These are phyloP conservation scores for Penicillium thymicola DNA, from an alignment of 2,329 filamentous ascomycete genomes.

Conservation along the genomic window DNA sequence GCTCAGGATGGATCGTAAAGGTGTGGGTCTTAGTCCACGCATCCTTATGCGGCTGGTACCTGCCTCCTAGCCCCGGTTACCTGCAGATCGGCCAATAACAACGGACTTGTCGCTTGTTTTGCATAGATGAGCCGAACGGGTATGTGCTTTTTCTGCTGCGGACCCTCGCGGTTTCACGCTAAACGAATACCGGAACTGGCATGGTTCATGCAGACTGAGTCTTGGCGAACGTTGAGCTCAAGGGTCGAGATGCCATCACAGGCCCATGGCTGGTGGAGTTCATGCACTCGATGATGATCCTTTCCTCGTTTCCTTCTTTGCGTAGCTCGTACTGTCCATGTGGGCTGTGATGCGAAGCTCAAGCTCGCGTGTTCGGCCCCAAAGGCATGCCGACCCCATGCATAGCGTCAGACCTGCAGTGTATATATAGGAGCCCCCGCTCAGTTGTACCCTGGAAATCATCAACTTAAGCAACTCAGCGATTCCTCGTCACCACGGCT, in stretches of 20 bases:
- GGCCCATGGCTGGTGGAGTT: constrained; percentile 13
- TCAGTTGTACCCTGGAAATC: neutral
- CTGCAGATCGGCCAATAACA: constrained; percentile 18
- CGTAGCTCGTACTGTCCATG: constrained; percentile 19
- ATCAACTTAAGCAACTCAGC: neutral
- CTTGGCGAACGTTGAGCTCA: constrained; percentile 6
- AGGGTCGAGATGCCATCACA: constrained; percentile 22
- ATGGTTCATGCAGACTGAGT: constrained; percentile 19
- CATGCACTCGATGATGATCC: constrained; percentile 16
- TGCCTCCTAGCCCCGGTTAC: constrained; percentile 16
- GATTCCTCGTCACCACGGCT: neutral
- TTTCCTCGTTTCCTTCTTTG: constrained; percentile 15
- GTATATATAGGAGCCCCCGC: constrained; percentile 20
- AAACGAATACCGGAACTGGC: constrained; percentile 12
- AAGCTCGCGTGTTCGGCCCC: constrained; percentile 19
- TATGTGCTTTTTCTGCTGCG: constrained; percentile 12
- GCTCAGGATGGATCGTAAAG: constrained; percentile 5
- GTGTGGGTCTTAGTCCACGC: constrained; percentile 1
- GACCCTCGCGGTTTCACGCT: constrained; percentile 1
- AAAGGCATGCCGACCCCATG: constrained; percentile 14
- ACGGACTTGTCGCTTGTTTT: constrained; percentile 21
- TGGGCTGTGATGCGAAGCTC: constrained; percentile 18
- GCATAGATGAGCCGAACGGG: constrained; percentile 10
- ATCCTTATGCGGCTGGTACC: constrained; percentile 19
- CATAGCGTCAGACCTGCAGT: constrained; percentile 13